These are phyloP conservation scores for Colletotrichum neosansevieriae DNA, from an alignment of 2,329 filamentous ascomycete species.

Conservation along the genomic window DNA sequence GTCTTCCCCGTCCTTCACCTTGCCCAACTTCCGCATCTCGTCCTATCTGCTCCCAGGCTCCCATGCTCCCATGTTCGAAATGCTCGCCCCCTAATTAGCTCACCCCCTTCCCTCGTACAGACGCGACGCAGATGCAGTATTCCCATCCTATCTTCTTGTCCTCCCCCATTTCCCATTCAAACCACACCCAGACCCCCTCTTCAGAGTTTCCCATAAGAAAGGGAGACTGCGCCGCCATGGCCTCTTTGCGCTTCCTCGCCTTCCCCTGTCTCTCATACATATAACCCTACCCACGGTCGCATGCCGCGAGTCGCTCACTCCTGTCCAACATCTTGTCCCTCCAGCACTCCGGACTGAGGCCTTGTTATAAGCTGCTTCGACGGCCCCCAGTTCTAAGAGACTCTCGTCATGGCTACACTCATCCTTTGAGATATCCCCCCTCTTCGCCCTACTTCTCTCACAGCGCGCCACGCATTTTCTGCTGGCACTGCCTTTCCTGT, in stretches of 20 bases:
- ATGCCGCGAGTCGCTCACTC: slow-evolving; percentile 23
- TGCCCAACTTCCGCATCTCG: slow-evolving; percentile 33
- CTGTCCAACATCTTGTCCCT: slow-evolving; percentile 5
- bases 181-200: slow-evolving; percentile 28
- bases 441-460: background rate
- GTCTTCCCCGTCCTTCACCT: slow-evolving; percentile 38
- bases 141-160: slow-evolving; percentile 1
- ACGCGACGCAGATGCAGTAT: background rate
- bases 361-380: slow-evolving; percentile 23
- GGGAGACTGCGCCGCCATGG: slow-evolving; percentile 36
- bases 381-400: background rate
- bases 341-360: background rate
- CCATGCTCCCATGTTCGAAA: slow-evolving; percentile 4
- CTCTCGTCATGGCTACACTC: slow-evolving; percentile 15
- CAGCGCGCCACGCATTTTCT: background rate
- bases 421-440: background rate
- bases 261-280: slow-evolving; percentile 21
- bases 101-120: slow-evolving; percentile 8
- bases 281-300: slow-evolving; percentile 32
- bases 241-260: slow-evolving; percentile 21
- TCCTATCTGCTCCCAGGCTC: slow-evolving; percentile 16
- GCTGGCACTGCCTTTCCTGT: background rate
- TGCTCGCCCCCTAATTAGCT: slow-evolving; percentile 31
- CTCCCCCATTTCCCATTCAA: slow-evolving; percentile 12
- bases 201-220: slow-evolving; percentile 34